Evolutionary conservation across 2,329 filamentous ascomycete genomes (phyloP).

Genomic region (Trichoderma harzianum): DNA sequence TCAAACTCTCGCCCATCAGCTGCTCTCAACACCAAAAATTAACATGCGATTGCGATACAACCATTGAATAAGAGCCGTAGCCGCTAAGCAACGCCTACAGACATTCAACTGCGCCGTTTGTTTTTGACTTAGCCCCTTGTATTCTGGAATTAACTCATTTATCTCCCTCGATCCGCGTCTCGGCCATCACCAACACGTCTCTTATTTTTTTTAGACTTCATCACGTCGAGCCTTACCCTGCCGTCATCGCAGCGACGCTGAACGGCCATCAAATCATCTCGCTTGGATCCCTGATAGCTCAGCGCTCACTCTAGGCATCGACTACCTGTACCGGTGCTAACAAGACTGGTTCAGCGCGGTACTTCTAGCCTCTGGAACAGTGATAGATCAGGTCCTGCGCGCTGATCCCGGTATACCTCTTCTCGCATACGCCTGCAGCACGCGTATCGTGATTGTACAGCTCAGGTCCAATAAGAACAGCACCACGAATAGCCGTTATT

Average conservation of each 20-base stretch:
- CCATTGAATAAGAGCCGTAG: background rate
- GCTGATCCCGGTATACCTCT: background rate
- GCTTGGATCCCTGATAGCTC: background rate
- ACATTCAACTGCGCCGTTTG: background rate
- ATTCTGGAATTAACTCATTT: background rate
- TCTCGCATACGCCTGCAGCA: background rate
- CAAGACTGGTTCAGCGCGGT: background rate
- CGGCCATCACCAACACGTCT: background rate
- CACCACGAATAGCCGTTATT: background rate
- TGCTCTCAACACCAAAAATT: slow-evolving; percentile 4
- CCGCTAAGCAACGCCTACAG: background rate
- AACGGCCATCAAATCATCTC: background rate
- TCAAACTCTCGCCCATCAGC: background rate
- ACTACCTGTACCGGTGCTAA: background rate
- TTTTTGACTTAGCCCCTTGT: background rate
- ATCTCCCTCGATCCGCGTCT: background rate
- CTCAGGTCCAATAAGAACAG: background rate
- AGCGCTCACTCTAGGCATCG: background rate
- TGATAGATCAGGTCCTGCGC: background rate
- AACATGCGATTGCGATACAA: background rate
- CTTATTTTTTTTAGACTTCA: background rate
- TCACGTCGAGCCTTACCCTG: background rate
- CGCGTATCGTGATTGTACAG: slow-evolving; percentile 2
- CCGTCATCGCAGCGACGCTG: background rate
- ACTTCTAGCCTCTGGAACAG: background rate